These are phyloP conservation scores for Trichosporon faecale DNA, from an alignment of 1,284 basidiomycete species.

Conservation along the genomic window DNA sequence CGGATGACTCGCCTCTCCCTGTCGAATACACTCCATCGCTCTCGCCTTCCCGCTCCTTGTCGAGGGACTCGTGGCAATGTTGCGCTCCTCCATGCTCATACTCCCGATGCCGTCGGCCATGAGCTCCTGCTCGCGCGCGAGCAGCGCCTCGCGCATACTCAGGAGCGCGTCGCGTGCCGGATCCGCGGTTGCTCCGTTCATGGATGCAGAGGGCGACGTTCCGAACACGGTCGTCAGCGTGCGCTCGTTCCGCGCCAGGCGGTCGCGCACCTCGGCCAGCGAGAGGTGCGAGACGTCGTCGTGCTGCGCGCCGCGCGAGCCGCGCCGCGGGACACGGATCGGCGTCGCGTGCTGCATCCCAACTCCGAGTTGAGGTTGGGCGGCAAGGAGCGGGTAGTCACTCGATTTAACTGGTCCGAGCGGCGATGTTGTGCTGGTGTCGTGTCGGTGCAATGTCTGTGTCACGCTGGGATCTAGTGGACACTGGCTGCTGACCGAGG, in stretches of 20 bases:
- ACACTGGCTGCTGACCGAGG: not conserved
- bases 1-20: conserved; percentile 27
- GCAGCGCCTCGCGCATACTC: conserved; percentile 30
- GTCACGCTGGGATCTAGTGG: not conserved
- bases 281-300: conserved; percentile 40
- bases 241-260: conserved; percentile 43
- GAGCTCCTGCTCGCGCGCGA: conserved; percentile 41
- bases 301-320: not conserved
- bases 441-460: not conserved
- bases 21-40: conserved; percentile 36
- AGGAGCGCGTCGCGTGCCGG: conserved; percentile 39
- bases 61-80: conserved; percentile 7
- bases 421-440: not conserved
- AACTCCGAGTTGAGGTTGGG: not conserved
- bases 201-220: not conserved
- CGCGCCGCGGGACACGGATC: conserved; percentile 12
- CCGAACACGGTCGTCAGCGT: conserved; percentile 24
- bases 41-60: conserved; percentile 35
- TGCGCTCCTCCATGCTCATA: conserved; percentile 13
- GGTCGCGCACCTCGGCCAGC: conserved; percentile 38
- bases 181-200: conserved; percentile 22
- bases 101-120: conserved; percentile 24
- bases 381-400: not conserved
- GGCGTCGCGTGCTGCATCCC: conserved; percentile 10
- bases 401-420: not conserved